Percentiles rank a stretch among this genome's conserved stretches.
Evolutionary conservation across 2,329 filamentous ascomycete genomes (phyloP).

Genomic region (Pseudogymnoascus pannorum): DNA sequence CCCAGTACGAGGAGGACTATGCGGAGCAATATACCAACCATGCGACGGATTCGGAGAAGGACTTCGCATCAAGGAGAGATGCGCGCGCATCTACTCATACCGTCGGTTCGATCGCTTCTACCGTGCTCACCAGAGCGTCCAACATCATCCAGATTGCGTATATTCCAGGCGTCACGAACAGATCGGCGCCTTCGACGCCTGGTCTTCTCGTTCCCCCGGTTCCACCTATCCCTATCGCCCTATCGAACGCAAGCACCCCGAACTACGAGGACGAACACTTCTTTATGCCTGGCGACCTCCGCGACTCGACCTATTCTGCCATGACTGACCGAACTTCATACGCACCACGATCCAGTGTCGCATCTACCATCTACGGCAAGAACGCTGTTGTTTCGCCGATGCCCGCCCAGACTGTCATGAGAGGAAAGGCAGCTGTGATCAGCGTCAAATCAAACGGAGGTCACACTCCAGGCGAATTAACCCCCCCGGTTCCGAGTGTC

Average conservation of each 20-base stretch:
- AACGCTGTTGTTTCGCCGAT: slow-evolving; percentile 73
- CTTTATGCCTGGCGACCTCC: slow-evolving; percentile 84
- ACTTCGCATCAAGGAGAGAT: slow-evolving; percentile 46
- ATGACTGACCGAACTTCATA: slow-evolving; percentile 57
- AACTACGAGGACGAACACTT: slow-evolving; percentile 75
- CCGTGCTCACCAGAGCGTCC: slow-evolving; percentile 87
- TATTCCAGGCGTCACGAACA: slow-evolving; percentile 93
- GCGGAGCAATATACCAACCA: slow-evolving; percentile 40
- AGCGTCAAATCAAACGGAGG: slow-evolving; percentile 70
- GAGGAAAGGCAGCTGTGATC: slow-evolving; percentile 85
- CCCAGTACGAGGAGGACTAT: slow-evolving; percentile 56
- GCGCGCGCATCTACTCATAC: slow-evolving; percentile 73
- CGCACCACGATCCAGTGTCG: slow-evolving; percentile 62
- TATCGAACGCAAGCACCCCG: slow-evolving; percentile 48
- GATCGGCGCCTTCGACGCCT: slow-evolving; percentile 76
- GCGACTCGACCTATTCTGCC: slow-evolving; percentile 84
- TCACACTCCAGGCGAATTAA: slow-evolving; percentile 43
- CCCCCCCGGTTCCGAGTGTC: slow-evolving; percentile 68
- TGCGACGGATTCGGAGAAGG: slow-evolving; percentile 46
- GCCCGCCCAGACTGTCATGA: slow-evolving; percentile 78
- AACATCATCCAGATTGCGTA: slow-evolving; percentile 99
- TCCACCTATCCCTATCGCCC: slow-evolving; percentile 73
- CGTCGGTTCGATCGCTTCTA: slow-evolving; percentile 89
- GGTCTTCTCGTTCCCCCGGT: slow-evolving; percentile 82
- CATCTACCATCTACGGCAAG: slow-evolving; percentile 89